Conservation (phyloP, 306 rosid genomes). For the Vigna radiata region DNA sequence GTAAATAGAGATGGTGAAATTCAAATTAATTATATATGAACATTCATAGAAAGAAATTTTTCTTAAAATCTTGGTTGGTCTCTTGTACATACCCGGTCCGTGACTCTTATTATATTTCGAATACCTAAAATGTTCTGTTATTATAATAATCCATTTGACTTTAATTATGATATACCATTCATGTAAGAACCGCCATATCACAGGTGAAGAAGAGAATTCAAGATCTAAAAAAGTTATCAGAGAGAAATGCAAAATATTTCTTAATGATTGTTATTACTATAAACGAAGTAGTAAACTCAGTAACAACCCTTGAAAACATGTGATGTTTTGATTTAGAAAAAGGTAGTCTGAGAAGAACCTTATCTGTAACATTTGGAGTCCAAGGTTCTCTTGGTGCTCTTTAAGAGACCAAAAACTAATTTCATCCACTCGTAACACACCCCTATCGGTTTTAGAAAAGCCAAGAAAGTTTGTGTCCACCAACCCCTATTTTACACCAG, state of each 20-base stretch:
- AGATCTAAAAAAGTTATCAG: not conserved
- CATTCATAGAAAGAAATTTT: too few relatives aligned
- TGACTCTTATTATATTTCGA: not conserved
- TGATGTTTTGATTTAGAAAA: not conserved
- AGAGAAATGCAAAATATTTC: not conserved
- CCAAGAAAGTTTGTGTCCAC: constrained; percentile 51
- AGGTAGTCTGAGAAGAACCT: constrained; percentile 33
- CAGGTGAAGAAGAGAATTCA: constrained; percentile 2
- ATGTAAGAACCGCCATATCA: not conserved
- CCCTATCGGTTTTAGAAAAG: constrained; percentile 84
- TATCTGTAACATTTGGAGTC: constrained; percentile 46
- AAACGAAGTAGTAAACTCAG: not conserved
- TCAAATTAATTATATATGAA: too few relatives aligned
- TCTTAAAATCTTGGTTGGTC: too few relatives aligned
- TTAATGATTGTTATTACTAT: constrained; percentile 14
- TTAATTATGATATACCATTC: not conserved
- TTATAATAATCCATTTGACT: constrained; percentile 4
- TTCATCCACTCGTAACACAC: constrained; percentile 79
- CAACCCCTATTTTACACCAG: constrained; percentile 52
- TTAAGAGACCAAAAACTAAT: constrained; percentile 59
- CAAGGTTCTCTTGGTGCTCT: constrained; percentile 61
- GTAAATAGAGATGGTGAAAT: too few relatives aligned
- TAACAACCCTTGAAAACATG: not conserved
- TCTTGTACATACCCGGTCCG: too few relatives aligned
- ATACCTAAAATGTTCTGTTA: not conserved